Conservation (phyloP, 2,329 filamentous ascomycete species). For the Bipolaris gigantea region DNA sequence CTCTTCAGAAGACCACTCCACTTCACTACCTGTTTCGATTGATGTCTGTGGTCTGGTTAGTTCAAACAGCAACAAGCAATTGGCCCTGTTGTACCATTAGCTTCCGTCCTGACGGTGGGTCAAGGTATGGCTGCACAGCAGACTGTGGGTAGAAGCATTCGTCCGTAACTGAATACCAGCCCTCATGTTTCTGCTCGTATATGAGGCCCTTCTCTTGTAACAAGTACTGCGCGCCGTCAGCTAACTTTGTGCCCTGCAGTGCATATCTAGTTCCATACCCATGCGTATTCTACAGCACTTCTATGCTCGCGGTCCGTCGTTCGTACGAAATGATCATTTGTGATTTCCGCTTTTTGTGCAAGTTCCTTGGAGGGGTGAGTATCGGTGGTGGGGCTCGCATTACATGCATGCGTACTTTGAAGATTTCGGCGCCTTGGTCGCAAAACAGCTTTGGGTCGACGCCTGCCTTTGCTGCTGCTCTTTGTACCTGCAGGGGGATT, state of each 20-base stretch:
- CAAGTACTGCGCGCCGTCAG: constrained; percentile 55
- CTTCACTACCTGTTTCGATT: constrained; percentile 84
- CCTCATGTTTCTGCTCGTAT: constrained; percentile 83
- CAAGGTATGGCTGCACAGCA: constrained; percentile 71
- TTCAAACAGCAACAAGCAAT: background rate
- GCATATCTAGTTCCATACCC: constrained; percentile 55
- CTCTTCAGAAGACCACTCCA: constrained; percentile 89
- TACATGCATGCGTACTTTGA: constrained; percentile 55
- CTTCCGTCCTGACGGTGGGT: constrained; percentile 79
- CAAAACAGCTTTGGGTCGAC: constrained; percentile 82
- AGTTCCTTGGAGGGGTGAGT: constrained; percentile 55
- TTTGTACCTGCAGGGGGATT: constrained; percentile 68
- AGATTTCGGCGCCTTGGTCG: constrained; percentile 78
- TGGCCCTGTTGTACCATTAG: constrained; percentile 61
- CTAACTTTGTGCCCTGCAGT: constrained; percentile 3
- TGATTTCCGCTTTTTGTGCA: constrained; percentile 68
- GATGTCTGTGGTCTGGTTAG: constrained; percentile 55
- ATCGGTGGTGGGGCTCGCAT: background rate
- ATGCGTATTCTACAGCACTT: constrained; percentile 85
- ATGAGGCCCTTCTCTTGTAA: constrained; percentile 75
- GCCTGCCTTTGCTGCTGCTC: constrained; percentile 72
- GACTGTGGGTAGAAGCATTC: constrained; percentile 91
- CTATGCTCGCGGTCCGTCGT: constrained; percentile 84
- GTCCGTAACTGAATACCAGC: constrained; percentile 96
- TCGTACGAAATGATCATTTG: constrained; percentile 85